Evolutionary conservation across 345 rosid species (phyloP).

Genomic region (Clarkia xantiana): DNA sequence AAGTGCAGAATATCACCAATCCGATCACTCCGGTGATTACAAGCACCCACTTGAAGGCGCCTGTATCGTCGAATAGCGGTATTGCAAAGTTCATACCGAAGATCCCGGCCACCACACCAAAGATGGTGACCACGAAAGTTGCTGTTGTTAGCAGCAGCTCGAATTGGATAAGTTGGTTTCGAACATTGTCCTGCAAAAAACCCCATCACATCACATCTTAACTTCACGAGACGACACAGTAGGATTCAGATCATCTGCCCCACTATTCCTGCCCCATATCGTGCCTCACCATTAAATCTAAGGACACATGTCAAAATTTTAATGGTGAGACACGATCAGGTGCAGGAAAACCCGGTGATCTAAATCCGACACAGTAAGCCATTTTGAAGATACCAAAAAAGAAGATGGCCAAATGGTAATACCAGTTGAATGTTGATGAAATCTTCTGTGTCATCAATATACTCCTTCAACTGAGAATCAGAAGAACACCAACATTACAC

Average conservation of each 20-base stretch:
- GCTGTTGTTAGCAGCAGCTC: constrained; percentile 89
- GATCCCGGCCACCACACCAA: constrained; percentile 93
- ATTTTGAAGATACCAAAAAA: no score
- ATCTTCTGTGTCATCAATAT: constrained; percentile 93
- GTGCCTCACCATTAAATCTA: no score
- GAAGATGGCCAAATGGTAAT: background rate
- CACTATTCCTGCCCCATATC: no score
- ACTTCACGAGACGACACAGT: no score
- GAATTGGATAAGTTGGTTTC: constrained; percentile 92
- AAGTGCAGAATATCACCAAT: constrained; percentile 52
- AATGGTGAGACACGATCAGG: no score
- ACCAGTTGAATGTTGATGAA: constrained; percentile 96
- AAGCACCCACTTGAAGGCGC: constrained; percentile 87
- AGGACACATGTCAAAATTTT: no score
- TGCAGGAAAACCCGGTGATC: no score
- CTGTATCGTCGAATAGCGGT: constrained; percentile 49
- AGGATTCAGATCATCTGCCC: no score
- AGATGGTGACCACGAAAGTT: constrained; percentile 90
- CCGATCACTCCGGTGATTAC: constrained; percentile 52
- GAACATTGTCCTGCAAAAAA: constrained; percentile 68
- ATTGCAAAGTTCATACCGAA: constrained; percentile 84
- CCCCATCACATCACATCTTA: no score
- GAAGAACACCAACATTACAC: background rate
- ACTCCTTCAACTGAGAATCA: constrained; percentile 75
- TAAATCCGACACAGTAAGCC: no score